Conservation (phyloP, 2,329 filamentous ascomycete genomes). For the Stemphylium lycopersici region DNA sequence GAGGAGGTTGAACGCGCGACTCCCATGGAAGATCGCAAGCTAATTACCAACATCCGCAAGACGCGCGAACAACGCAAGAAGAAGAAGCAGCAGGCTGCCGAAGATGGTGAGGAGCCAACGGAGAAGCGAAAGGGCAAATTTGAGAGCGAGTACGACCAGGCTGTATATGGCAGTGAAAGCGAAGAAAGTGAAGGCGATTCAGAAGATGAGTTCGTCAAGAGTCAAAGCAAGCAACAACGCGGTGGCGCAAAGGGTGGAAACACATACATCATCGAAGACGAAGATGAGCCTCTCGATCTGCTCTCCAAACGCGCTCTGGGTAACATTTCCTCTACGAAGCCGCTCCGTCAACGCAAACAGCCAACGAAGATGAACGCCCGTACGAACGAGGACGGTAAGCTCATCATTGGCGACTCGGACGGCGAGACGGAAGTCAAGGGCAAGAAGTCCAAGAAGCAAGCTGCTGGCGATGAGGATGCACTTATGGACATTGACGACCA, state of each 20-base stretch:
- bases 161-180: constrained; percentile 76
- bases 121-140: constrained; percentile 67
- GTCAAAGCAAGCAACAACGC: constrained; percentile 33
- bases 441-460: constrained; percentile 42
- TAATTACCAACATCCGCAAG: constrained; percentile 94
- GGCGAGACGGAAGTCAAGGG: constrained; percentile 36
- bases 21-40: constrained; percentile 84
- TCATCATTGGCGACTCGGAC: constrained; percentile 69
- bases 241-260: constrained; percentile 58
- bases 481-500: constrained; percentile 66
- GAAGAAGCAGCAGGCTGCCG: constrained; percentile 75
- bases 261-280: constrained; percentile 91
- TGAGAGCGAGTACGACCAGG: constrained; percentile 93
- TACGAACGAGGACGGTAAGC: constrained; percentile 76
- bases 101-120: constrained; percentile 56
- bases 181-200: constrained; percentile 59
- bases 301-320: constrained; percentile 87
- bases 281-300: constrained; percentile 92
- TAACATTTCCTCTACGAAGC: constrained; percentile 91
- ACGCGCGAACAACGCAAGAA: constrained; percentile 88
- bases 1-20: constrained; percentile 79
- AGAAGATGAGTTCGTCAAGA: constrained; percentile 46
- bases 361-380: constrained; percentile 52
- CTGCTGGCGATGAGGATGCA: constrained; percentile 51
- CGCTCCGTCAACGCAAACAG: constrained; percentile 66